These are phyloP conservation scores for Besnoitia besnoiti DNA, from an alignment of 169 alveolate species.

Conservation along the genomic window DNA sequence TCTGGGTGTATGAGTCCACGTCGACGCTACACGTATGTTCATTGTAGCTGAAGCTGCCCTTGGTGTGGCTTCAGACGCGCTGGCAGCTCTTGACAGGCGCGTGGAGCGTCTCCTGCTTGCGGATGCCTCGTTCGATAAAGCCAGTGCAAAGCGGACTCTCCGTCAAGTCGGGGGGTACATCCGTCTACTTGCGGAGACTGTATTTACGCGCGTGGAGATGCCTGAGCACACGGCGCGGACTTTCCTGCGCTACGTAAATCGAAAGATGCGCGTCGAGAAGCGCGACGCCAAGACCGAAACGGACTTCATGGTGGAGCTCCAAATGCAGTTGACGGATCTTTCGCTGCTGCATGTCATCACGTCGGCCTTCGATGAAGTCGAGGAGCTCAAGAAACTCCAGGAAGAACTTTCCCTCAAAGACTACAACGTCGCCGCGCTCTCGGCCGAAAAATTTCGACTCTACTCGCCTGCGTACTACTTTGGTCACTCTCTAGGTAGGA, in stretches of 20 bases:
- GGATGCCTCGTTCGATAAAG: background rate
- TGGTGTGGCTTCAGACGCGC: background rate
- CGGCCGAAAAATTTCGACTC: conserved; percentile 3
- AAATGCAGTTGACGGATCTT: conserved; percentile 1
- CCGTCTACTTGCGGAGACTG: background rate
- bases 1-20: no score
- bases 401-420: background rate
- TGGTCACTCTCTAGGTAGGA: background rate
- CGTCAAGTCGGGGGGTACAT: conserved; percentile 1
- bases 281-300: background rate
- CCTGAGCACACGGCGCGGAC: background rate
- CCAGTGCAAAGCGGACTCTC: background rate
- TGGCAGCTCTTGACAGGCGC: background rate
- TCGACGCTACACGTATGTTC: no score
- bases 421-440: background rate
- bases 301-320: background rate
- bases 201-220: conserved; percentile 3
- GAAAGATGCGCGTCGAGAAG: background rate
- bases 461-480: background rate
- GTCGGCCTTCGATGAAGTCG: background rate
- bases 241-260: background rate
- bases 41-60: no score
- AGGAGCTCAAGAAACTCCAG: background rate
- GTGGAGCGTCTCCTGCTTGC: background rate
- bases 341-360: background rate